phyloP scores from a whole-genome alignment of 352 stramenopile genomes.

The Globisporangium canariense region DNA sequence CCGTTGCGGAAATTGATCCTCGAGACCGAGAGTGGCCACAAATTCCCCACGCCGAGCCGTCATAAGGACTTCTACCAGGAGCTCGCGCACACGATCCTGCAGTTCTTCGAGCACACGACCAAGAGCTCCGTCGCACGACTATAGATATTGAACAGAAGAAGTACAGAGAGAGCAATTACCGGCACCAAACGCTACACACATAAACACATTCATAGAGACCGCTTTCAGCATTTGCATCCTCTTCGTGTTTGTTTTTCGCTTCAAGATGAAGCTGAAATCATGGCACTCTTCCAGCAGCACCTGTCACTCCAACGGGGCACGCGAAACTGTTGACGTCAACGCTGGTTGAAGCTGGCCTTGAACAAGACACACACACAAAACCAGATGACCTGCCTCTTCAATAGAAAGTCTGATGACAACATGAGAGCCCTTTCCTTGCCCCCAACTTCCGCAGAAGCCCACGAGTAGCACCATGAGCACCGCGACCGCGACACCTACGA shows the following conservation, averaged over 20 bases:
- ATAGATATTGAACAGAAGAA: conserved; percentile 6
- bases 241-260: background rate
- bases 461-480: background rate
- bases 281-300: conserved; percentile 1
- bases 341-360: conserved; percentile 7
- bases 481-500: background rate
- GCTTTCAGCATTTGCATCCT: background rate
- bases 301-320: background rate
- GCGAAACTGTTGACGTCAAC: conserved; percentile 12
- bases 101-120: conserved; percentile 39
- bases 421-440: too few species aligned
- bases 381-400: background rate
- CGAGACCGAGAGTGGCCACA: conserved; percentile 55
- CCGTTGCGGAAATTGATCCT: conserved; percentile 28
- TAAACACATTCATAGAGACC: conserved; percentile 1
- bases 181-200: background rate
- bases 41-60: conserved; percentile 56
- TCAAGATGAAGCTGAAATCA: background rate
- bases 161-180: background rate
- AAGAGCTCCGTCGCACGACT: conserved; percentile 29
- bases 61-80: conserved; percentile 43
- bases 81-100: conserved; percentile 36
- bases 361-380: background rate
- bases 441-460: background rate
- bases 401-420: background rate